Evolutionary conservation across 345 rosid species (phyloP), one percentile per base, ranked within the genome.

Genomic region (Populus davidiana): DNA sequence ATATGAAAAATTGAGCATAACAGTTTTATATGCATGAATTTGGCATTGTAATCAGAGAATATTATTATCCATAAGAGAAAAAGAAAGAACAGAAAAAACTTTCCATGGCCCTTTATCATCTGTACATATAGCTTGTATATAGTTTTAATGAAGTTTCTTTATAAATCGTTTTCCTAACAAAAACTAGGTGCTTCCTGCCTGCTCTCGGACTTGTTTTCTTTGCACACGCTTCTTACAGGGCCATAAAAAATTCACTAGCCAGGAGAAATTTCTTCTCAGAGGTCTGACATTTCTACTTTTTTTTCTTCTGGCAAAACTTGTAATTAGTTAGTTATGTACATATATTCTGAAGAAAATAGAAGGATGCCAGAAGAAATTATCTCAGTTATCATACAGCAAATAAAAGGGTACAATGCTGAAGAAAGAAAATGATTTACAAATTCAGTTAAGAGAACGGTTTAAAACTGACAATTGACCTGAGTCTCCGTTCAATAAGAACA

Each of bases 401-500:
- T 3, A 31, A 73, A 61, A 66, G 25, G 6, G 41, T 39, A 25
- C 18, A 73, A 2, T 17, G 11, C 43, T 29, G 7, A 69, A 44
- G 70, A 35, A 75, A 62, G 23, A 25, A 49, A 71, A 62, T 36
- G 47, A 27, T 35, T 62, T 9, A 21, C 16, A 41, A 49, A 49
- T 29, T 85, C 82, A 91, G 81, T 74, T 77, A 56, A 91, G 90
- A 74, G 86, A 85, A 71, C 91, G 86, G 76, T 91, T 93, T 63
- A 96, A 76, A 77, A 92, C 90, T 10, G 94, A 91, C 75, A 96
- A 73, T 73, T 86, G 97, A 81, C 98, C 94, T 2, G 98, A 92
- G 69, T 93, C 99, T 70, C 98, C 97, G 38, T 93, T 90, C 71
- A 96, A 86, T 75, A 93, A 83, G 83, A 89, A 92, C 54, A 93